Conservation (phyloP, 1,284 basidiomycete species). For the Cutaneotrichosporon dermatis region DNA sequence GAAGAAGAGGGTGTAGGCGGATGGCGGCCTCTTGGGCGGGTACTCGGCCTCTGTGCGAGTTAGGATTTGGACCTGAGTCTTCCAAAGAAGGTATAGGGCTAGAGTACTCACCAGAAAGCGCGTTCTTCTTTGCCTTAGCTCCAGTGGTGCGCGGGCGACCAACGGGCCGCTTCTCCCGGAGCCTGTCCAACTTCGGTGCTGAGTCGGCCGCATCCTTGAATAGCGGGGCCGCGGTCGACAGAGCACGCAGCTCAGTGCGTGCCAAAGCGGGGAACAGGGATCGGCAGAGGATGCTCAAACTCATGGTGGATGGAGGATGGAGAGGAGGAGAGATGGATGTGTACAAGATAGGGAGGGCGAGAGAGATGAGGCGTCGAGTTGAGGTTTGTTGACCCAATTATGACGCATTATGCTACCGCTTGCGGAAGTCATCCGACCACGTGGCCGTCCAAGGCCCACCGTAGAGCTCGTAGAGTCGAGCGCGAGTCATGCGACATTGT, state of each 20-base stretch:
- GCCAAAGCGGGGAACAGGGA: neutral
- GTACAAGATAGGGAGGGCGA: neutral
- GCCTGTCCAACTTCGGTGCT: too few relatives aligned
- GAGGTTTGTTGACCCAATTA: neutral
- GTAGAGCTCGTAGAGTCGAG: too few relatives aligned
- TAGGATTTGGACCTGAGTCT: neutral
- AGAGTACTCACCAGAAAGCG: neutral
- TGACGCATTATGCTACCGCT: neutral
- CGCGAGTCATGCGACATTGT: too few relatives aligned
- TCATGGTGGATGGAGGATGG: neutral
- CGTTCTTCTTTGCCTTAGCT: neutral
- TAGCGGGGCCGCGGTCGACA: neutral
- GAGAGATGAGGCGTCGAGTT: neutral
- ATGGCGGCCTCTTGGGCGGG: slow-evolving; percentile 17
- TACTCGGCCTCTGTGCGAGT: neutral
- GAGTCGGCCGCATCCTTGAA: neutral
- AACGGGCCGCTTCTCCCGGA: too few relatives aligned
- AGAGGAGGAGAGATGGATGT: neutral
- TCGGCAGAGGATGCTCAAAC: neutral
- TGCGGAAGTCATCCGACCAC: neutral
- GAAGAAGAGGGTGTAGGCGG: slow-evolving; percentile 32
- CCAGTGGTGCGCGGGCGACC: too few relatives aligned
- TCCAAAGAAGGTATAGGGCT: neutral
- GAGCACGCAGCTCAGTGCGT: neutral
- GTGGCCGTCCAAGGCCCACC: neutral